Conservation (phyloP, 2,329 filamentous ascomycete genomes). For the Waltergamsia citrina region DNA sequence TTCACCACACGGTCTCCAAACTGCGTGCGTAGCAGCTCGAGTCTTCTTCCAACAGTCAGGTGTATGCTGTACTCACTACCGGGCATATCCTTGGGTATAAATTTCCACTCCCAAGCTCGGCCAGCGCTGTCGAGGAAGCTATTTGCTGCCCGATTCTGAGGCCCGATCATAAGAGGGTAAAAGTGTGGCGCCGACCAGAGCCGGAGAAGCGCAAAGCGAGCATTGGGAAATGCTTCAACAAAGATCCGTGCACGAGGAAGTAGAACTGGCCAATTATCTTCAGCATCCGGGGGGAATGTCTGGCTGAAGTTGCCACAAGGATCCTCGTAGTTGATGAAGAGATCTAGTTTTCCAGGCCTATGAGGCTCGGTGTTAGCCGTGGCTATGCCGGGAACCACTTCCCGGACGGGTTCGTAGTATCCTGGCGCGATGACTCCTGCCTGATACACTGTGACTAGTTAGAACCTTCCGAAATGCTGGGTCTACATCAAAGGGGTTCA, state of each 20-base stretch:
- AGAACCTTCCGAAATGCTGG: slow-evolving; percentile 6
- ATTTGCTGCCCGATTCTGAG: slow-evolving; percentile 7
- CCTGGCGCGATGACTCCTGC: slow-evolving; percentile 13
- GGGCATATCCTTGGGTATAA: slow-evolving; percentile 16
- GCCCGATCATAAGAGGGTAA: slow-evolving; percentile 16
- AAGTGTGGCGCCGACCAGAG: slow-evolving; percentile 18
- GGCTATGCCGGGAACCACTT: slow-evolving; percentile 11
- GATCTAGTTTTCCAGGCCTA: slow-evolving; percentile 13
- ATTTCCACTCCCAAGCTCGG: slow-evolving; percentile 16
- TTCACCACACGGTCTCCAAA: slow-evolving; percentile 10
- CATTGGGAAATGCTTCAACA: slow-evolving; percentile 4
- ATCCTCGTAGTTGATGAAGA: slow-evolving; percentile 18
- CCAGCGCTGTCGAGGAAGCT: slow-evolving; percentile 15
- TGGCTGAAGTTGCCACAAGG: slow-evolving; percentile 7
- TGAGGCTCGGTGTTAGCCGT: slow-evolving; percentile 13
- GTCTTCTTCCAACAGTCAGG: slow-evolving; percentile 1
- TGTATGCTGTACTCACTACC: slow-evolving; percentile 15
- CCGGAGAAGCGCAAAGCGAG: slow-evolving; percentile 15
- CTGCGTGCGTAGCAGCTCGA: slow-evolving; percentile 9
- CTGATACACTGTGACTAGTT: slow-evolving; percentile 14
- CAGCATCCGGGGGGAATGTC: slow-evolving; percentile 6
- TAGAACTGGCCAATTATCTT: slow-evolving; percentile 12
- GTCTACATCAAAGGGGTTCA: neutral
- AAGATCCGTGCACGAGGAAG: slow-evolving; percentile 10
- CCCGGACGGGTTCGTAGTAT: slow-evolving; percentile 9